Evolutionary conservation across 257 asterid species (phyloP).

Genomic region (Solanum chilense): DNA sequence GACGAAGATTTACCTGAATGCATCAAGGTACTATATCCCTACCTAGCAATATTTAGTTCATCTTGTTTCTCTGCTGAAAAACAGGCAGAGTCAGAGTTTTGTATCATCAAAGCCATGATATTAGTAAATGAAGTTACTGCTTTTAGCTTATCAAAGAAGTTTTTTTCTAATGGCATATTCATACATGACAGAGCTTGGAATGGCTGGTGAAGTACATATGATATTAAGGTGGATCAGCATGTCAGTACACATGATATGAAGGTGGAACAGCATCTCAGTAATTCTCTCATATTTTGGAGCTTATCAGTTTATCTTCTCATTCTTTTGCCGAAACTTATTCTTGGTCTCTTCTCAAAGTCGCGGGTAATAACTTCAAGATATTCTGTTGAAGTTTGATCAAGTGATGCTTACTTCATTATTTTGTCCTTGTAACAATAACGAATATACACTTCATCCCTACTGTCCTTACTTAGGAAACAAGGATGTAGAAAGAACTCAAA

Average conservation of each 20-base stretch:
- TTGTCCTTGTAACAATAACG: not conserved
- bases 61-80: not conserved
- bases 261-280: slow-evolving; percentile 1
- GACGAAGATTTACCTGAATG: slow-evolving; percentile 66
- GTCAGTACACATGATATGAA: slow-evolving; percentile 25
- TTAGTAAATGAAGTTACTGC: not conserved
- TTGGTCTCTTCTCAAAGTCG: not conserved
- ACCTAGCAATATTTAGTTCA: not conserved
- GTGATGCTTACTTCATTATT: not conserved
- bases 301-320: not conserved
- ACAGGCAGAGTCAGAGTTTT: not conserved
- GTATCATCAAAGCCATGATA: not conserved
- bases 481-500: not conserved
- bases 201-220: slow-evolving; percentile 72
- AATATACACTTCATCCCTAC: not conserved
- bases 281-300: not conserved
- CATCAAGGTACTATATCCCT: slow-evolving; percentile 52
- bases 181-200: slow-evolving; percentile 68
- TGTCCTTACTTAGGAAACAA: not conserved
- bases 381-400: slow-evolving; percentile 19
- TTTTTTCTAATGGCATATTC: slow-evolving; percentile 2
- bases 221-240: slow-evolving; percentile 8
- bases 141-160: not conserved
- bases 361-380: not conserved
- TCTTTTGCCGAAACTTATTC: not conserved